Percentiles rank a stretch among this genome's conserved stretches.
phyloP scores from a whole-genome alignment of 1,284 basidiomycete species.

The Golubevia pallescens region DNA sequence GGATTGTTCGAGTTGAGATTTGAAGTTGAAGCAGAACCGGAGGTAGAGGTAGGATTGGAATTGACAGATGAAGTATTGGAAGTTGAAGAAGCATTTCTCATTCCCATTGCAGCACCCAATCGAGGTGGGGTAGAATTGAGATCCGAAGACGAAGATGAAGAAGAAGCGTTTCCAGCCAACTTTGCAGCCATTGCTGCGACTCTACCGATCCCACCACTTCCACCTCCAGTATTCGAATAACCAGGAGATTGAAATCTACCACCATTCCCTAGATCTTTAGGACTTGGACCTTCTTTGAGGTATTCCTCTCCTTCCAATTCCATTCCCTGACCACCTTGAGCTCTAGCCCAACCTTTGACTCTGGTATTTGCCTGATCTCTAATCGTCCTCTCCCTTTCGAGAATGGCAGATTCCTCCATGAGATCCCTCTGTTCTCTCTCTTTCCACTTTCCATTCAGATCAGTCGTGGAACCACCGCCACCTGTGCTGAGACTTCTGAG shows the following conservation, averaged over 20 bases:
- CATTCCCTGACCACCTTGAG: not conserved
- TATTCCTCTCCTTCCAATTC: not conserved
- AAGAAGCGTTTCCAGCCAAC: constrained; percentile 6
- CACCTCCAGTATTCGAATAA: not conserved
- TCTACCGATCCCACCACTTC: not conserved
- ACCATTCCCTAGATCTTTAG: not conserved
- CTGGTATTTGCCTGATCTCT: not conserved
- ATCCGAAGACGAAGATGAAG: not conserved
- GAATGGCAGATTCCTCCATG: not conserved
- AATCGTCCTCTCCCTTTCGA: not conserved
- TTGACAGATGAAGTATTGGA: not conserved
- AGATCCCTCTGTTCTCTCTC: not conserved
- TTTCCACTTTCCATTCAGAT: not conserved
- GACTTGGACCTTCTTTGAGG: not conserved
- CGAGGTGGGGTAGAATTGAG: not conserved
- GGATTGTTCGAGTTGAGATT: too few species aligned
- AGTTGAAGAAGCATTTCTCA: not conserved
- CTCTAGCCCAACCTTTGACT: not conserved
- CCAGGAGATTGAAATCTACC: not conserved
- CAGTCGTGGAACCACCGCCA: too few species aligned
- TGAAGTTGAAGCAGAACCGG: too few species aligned
- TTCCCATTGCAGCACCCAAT: not conserved
- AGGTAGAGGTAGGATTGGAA: not conserved
- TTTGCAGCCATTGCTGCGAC: constrained; percentile 13
- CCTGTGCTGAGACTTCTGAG: too few species aligned